These are phyloP conservation scores for Claviceps paspali DNA, from an alignment of 2,329 filamentous ascomycete genomes.

Conservation along the genomic window DNA sequence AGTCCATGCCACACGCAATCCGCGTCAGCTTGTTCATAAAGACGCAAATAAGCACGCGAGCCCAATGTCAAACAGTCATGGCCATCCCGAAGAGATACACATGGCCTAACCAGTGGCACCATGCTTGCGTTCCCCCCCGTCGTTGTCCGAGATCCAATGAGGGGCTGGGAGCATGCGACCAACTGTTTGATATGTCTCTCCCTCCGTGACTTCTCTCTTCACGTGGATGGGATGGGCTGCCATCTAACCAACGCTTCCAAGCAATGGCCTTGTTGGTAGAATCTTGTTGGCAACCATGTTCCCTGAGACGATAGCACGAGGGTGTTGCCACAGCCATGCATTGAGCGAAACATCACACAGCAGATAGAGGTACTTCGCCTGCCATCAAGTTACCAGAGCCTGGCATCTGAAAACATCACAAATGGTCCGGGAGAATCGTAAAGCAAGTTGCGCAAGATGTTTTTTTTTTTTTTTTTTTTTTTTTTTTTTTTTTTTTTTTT, in stretches of 20 bases:
- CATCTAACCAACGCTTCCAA: background rate
- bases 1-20: background rate
- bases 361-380: background rate
- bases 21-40: background rate
- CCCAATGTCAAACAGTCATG: background rate
- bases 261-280: background rate
- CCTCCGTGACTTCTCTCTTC: background rate
- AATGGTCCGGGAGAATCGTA: background rate
- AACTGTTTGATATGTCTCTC: constrained; percentile 1
- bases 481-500: background rate
- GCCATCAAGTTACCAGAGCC: background rate
- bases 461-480: background rate
- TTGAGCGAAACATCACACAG: background rate
- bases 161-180: background rate
- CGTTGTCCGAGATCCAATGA: background rate
- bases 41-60: background rate
- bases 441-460: background rate
- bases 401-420: background rate
- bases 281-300: background rate
- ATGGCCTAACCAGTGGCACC: constrained; percentile 1
- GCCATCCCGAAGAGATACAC: background rate
- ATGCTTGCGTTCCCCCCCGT: background rate
- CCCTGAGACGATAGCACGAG: constrained; percentile 1
- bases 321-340: background rate
- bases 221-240: background rate